Percentiles rank a stretch among this genome's conserved stretches.
Conservation (phyloP, 805 yeast species). For the Candida yuanshanica region DNA sequence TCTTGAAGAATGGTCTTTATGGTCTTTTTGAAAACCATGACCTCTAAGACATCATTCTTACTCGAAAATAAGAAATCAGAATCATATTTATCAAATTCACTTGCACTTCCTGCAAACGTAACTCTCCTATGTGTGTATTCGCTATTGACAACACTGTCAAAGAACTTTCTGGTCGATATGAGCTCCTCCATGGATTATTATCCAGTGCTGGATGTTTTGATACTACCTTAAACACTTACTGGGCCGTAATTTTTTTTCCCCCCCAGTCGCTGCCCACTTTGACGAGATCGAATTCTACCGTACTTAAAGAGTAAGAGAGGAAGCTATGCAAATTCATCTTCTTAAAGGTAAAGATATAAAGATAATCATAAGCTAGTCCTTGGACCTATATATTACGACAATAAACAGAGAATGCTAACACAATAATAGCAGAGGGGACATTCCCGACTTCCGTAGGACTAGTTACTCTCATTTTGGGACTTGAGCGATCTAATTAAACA, state of each 20-base stretch:
- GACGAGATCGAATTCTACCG: too few species aligned
- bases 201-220: neutral
- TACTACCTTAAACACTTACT: too few species aligned
- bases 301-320: too few species aligned
- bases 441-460: neutral
- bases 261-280: too few species aligned
- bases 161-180: slow-evolving; percentile 9
- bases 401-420: neutral
- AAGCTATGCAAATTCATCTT: too few species aligned
- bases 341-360: too few species aligned
- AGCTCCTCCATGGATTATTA: neutral
- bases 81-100: slow-evolving; percentile 4
- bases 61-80: slow-evolving; percentile 9
- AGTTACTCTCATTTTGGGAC: neutral
- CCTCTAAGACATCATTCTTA: slow-evolving; percentile 21
- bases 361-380: too few species aligned
- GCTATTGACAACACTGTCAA: slow-evolving; percentile 4
- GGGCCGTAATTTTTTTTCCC: too few species aligned
- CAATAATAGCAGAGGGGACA: neutral
- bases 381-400: too few species aligned
- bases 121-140: slow-evolving; percentile 9
- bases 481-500: neutral
- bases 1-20: slow-evolving; percentile 25
- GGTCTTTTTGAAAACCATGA: slow-evolving; percentile 29
- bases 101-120: slow-evolving; percentile 5